Evolutionary conservation across 768 basidiomycete genomes (phyloP), one percentile per base, ranked within the genome.

Genomic region (Xerocomellus chrysenteron): DNA sequence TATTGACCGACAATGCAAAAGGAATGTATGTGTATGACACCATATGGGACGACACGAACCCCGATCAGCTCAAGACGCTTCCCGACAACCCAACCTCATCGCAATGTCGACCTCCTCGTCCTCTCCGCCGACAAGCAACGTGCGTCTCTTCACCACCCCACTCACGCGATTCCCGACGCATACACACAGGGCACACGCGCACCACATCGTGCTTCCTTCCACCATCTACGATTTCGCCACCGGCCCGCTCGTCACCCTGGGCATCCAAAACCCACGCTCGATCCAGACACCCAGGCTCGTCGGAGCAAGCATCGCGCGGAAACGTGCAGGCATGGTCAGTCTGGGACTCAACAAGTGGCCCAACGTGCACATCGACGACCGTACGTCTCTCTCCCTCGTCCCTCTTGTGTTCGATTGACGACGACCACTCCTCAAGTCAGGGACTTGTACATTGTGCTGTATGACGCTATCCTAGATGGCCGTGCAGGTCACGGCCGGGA

Each of bases 301-400:
- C 56, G 66, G 66, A 3, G 76, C 75, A 0, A 62, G 78, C 19
- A 60, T 85, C 42, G 69, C 63, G 58, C 75, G 85, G 32, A 77
- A 77, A 3, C 75, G 76, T n/a, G 83, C 75, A 0, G 84, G 82
- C 16, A 73, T 83, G 66, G 74, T 86, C 14, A 85, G 85, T 0
- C 56, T 76, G 36, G 86, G 86, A 2, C 74, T 77, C 61, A 83
- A 86, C 54, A 54, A 81, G 6, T 87, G 85, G 87, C 76, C 79
- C 1, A 83, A 82, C 55, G 78, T 86, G 13, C 76, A 85, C 58
- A 76, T 85, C 49, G 69, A 78, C 44, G 83, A 85, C 30, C 65
- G 57, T 60, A 9, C 16, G 50, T 52, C 2, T 2, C 17, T 3
- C 4, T 24, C 39, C 11, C 2, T 33, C 4, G 5, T 28, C 3